Base-by-base conservation (phyloP, 2,329 filamentous ascomycete species). In the Penicillium decumbens region DNA sequence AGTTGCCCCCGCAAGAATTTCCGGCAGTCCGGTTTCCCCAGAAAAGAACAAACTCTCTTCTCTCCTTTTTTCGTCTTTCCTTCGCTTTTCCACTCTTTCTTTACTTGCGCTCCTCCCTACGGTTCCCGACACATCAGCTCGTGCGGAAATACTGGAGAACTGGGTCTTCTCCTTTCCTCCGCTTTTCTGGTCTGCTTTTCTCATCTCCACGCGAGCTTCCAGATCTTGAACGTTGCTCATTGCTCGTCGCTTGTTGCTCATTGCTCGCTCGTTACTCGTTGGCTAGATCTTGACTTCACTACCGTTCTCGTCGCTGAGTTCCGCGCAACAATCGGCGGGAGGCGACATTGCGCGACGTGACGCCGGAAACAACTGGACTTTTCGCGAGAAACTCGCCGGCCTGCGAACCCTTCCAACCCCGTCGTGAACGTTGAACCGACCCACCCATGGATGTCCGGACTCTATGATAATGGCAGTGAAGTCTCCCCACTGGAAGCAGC, bases 401-500 rank as follows among this genome's bases (percentile, higher is more conserved):
- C n/a, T 29, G 24, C 24, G 18, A 28, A n/a, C 35, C 10, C 33
- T 8, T 9, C 13, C 27, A 18, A 7, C 8, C 33, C 18, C 27
- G 18, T 27, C 23, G 28, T 42, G 27, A 28, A 9, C n/a, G 33
- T 53, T 43, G 29, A 25, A 30, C 43, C 43, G 51, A 33, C 47
- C 27, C 43, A 45, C 38, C 41, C 49, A 25, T 43, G 41, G 24
- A 59, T 59, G 47, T 20, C 29, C 15, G 3, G 4, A n/a, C 40
- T 15, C 10, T 40, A 30, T 39, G 46, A 59, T 44, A 35, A 59
- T 59, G 55, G 53, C 57, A 41, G 29, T 40, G 43, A 41, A 56
- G 41, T 24, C 43, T 27, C 18, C 33, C 38, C 37, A 41, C 28
- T 47, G 29, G 39, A 54, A 51, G 6, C 32, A 53, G 30, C 29